These are phyloP conservation scores for Chlamydomonas incerta DNA, from an alignment of 139 green algal genomes.

Conservation along the genomic window DNA sequence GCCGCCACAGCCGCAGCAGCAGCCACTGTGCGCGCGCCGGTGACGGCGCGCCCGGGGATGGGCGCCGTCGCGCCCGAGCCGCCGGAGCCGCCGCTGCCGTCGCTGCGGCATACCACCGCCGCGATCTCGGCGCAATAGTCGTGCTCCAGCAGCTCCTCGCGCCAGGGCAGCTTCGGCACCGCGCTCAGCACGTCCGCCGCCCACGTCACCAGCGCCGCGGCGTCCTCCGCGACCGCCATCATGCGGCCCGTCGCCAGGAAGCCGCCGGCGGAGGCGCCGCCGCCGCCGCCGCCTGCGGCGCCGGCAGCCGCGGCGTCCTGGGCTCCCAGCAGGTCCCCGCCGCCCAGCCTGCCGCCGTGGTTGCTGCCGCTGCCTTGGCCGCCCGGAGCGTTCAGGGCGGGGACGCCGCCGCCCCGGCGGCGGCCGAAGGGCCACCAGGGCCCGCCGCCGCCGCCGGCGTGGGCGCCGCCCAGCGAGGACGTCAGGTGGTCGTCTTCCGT, in stretches of 20 bases:
- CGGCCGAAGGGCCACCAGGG: too few relatives aligned
- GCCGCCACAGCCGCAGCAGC: background rate
- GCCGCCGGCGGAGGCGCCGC: background rate
- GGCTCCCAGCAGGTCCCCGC: too few relatives aligned
- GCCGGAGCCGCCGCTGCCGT: too few relatives aligned
- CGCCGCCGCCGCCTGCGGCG: background rate
- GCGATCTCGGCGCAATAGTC: slow-evolving; percentile 17
- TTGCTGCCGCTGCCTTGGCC: background rate
- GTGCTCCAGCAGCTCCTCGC: slow-evolving; percentile 24
- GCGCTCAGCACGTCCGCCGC: background rate
- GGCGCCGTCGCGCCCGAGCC: too few relatives aligned
- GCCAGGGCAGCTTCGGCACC: background rate
- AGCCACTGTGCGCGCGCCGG: too few relatives aligned
- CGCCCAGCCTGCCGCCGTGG: too few relatives aligned
- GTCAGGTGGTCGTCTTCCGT: too few relatives aligned
- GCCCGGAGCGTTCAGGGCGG: background rate
- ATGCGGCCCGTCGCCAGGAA: background rate
- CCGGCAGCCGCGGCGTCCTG: too few relatives aligned
- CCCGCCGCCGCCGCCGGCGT: too few relatives aligned
- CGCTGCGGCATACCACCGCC: background rate
- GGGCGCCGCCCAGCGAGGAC: too few relatives aligned
- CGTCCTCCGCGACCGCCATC: slow-evolving; percentile 23
- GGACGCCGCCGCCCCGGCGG: too few relatives aligned
- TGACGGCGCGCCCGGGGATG: too few relatives aligned
- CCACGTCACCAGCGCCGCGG: background rate